These are phyloP conservation scores for Zygosaccharomyces rouxii DNA, from an alignment of 805 yeast genomes.

Conservation along the genomic window DNA sequence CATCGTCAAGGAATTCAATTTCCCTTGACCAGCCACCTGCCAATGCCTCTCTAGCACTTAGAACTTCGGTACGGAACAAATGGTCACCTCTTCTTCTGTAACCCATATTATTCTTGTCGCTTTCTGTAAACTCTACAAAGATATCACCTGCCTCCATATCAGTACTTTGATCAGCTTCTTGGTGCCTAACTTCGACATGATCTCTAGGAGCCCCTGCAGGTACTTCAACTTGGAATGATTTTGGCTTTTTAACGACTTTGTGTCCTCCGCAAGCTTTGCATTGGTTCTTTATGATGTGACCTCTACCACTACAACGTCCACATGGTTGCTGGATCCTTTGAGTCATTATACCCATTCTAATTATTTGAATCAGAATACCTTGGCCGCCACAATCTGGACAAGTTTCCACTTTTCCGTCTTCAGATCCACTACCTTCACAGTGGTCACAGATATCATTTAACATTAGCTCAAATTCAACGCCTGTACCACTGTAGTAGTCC, in stretches of 20 bases:
- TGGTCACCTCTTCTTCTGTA: constrained; percentile 74
- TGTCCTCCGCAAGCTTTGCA: constrained; percentile 71
- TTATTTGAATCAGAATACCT: constrained; percentile 60
- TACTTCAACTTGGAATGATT: constrained; percentile 58
- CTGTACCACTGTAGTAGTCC: constrained; percentile 69
- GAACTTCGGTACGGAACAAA: constrained; percentile 75
- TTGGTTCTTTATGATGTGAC: constrained; percentile 55
- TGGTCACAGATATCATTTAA: constrained; percentile 71
- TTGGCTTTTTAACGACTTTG: constrained; percentile 52
- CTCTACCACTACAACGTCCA: constrained; percentile 75
- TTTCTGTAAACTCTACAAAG: constrained; percentile 56
- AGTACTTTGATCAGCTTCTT: constrained; percentile 83
- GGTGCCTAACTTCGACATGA: constrained; percentile 53
- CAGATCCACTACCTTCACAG: constrained; percentile 83
- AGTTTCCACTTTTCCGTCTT: constrained; percentile 62
- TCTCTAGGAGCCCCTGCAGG: constrained; percentile 68
- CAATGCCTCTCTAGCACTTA: constrained; percentile 67
- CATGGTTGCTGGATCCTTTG: constrained; percentile 80
- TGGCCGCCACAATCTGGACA: constrained; percentile 73
- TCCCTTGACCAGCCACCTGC: constrained; percentile 76
- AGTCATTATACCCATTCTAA: constrained; percentile 85
- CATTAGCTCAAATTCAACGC: constrained; percentile 54
- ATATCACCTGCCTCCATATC: constrained; percentile 81
- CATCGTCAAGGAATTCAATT: constrained; percentile 62
- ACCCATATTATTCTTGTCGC: constrained; percentile 56